phyloP scores from a whole-genome alignment of 257 asterid species.

The Osmanthus fragrans region DNA sequence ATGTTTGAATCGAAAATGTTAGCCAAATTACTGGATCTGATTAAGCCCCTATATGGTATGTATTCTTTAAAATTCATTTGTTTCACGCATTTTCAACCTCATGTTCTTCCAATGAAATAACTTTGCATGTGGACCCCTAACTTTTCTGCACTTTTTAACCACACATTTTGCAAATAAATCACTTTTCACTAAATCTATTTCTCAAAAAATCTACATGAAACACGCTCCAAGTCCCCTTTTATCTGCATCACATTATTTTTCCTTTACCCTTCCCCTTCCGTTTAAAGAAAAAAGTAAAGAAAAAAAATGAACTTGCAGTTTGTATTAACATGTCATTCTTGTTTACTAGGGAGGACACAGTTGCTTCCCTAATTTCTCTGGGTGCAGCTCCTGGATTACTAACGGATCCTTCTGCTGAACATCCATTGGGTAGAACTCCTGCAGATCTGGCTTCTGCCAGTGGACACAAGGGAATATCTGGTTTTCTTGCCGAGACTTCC shows the following conservation, averaged over 20 bases:
- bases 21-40: constrained; percentile 12
- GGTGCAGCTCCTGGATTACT: constrained; percentile 85
- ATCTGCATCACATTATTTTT: neutral
- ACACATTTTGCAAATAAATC: too few relatives aligned
- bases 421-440: constrained; percentile 75
- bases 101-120: too few relatives aligned
- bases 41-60: neutral
- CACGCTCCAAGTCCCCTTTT: neutral
- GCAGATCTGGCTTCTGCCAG: constrained; percentile 84
- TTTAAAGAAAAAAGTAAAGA: neutral
- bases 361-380: constrained; percentile 76
- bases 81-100: too few relatives aligned
- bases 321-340: constrained; percentile 22
- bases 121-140: too few relatives aligned
- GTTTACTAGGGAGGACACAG: constrained; percentile 79
- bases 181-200: too few relatives aligned
- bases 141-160: too few relatives aligned
- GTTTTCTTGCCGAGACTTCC: constrained; percentile 83
- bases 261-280: neutral
- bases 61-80: too few relatives aligned
- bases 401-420: constrained; percentile 77
- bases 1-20: neutral
- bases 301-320: neutral
- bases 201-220: too few relatives aligned
- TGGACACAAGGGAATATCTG: constrained; percentile 96